Evolutionary conservation across 106 monocot species (phyloP).

Genomic region (Gastrodia elata): DNA sequence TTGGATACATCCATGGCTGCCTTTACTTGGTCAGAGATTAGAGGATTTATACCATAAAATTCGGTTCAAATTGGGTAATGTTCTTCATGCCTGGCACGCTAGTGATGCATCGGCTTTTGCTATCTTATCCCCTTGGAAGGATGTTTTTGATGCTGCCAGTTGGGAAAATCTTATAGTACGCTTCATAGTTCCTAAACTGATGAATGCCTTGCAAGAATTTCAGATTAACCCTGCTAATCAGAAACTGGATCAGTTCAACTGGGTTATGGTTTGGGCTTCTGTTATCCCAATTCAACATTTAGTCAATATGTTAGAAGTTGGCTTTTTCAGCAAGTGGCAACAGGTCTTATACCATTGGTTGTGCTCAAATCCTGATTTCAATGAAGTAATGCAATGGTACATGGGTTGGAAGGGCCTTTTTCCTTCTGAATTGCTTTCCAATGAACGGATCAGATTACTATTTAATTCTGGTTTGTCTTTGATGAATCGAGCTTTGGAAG

Average conservation of each 20-base stretch:
- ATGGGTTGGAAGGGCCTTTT: conserved; percentile 87
- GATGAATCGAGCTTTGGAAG: conserved; percentile 94
- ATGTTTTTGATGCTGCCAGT: conserved; percentile 72
- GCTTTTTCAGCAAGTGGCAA: conserved; percentile 89
- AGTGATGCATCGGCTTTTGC: conserved; percentile 66
- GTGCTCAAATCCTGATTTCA: conserved; percentile 68
- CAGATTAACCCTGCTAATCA: conserved; percentile 78
- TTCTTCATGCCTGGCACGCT: conserved; percentile 74
- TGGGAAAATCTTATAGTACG: conserved; percentile 74
- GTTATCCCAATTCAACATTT: conserved; percentile 71
- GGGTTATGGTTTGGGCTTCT: conserved; percentile 86
- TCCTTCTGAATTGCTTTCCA: conserved; percentile 66
- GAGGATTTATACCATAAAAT: conserved; percentile 68
- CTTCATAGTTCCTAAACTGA: conserved; percentile 69
- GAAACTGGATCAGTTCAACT: conserved; percentile 66
- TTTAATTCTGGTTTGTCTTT: conserved; percentile 62
- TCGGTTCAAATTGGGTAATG: conserved; percentile 59
- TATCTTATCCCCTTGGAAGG: conserved; percentile 88
- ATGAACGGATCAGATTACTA: conserved; percentile 52
- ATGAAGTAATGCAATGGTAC: conserved; percentile 83
- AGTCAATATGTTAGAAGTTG: conserved; percentile 67
- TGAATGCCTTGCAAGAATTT: conserved; percentile 59
- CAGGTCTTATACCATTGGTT: conserved; percentile 78
- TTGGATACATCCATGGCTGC: conserved; percentile 90
- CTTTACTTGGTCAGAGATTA: conserved; percentile 64